A percentile compares a stretch with the other conserved stretches of the same genome.
Conservation (phyloP, 192 early-diverging fungal species). For the Gamsiella multidivaricata region DNA sequence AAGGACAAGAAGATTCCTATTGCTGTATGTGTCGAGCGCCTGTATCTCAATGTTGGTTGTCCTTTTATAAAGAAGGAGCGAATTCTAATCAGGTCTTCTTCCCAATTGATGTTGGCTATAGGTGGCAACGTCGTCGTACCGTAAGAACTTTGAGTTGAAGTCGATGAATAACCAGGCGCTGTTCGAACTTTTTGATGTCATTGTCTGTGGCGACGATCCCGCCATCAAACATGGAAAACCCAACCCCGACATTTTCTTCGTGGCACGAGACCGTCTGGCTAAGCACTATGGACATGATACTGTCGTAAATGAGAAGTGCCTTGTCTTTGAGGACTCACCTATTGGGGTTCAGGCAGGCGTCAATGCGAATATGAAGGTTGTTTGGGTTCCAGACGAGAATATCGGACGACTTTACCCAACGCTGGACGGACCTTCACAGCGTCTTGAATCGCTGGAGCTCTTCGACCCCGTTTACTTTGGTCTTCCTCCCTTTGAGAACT, state of each 20-base stretch:
- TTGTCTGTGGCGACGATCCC: slow-evolving; percentile 91
- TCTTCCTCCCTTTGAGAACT: slow-evolving; percentile 59
- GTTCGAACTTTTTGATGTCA: slow-evolving; percentile 83
- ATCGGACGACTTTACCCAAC: slow-evolving; percentile 56
- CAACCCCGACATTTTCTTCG: slow-evolving; percentile 89
- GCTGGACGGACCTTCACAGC: slow-evolving; percentile 63
- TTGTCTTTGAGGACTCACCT: slow-evolving; percentile 95
- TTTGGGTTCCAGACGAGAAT: slow-evolving; percentile 91
- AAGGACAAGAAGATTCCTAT: slow-evolving; percentile 80
- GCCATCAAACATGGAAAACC: slow-evolving; percentile 86
- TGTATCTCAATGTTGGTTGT: background rate
- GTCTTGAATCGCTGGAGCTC: slow-evolving; percentile 69
- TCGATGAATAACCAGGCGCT: slow-evolving; percentile 73
- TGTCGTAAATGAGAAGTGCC: slow-evolving; percentile 70
- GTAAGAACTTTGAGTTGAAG: slow-evolving; percentile 82
- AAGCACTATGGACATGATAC: slow-evolving; percentile 37
- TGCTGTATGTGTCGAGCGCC: slow-evolving; percentile 46
- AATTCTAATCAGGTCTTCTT: too few relatives aligned
- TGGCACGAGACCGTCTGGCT: slow-evolving; percentile 64
- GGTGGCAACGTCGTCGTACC: slow-evolving; percentile 86
- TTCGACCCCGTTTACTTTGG: slow-evolving; percentile 77
- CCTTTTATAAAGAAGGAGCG: background rate
- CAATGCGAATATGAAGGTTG: slow-evolving; percentile 83
- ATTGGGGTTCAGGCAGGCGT: slow-evolving; percentile 86
- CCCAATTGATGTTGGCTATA: too few relatives aligned